Evolutionary conservation across 129 eudicot genomes (phyloP), one percentile per base, ranked within the genome.

Genomic region (Lonicera japonica): DNA sequence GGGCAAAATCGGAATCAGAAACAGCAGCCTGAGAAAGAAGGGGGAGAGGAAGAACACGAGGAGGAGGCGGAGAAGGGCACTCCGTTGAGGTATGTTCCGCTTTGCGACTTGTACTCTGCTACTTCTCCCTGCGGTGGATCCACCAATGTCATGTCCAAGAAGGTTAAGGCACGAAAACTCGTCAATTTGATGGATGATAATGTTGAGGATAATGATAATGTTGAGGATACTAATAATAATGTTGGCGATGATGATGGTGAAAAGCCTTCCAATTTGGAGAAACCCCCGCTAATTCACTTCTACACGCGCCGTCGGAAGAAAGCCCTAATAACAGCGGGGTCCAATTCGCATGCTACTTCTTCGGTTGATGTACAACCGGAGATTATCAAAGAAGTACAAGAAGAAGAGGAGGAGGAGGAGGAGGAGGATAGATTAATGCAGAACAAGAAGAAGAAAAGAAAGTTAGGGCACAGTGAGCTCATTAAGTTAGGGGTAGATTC

Each of bases 31-130:
- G n/a, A n/a, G n/a, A n/a, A n/a, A n/a, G n/a, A n/a, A n/a, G n/a
- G n/a, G n/a, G n/a, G n/a, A n/a, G n/a, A n/a, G 62, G 69, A 62
- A 54, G 68, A 40, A 58, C 34, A 76, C 14, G 76, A 68, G 14
- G 71, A 72, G 41, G 72, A 52, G 19, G 54, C 25, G 16, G 64
- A 23, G 36, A 38, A 57, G 51, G 57, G 62, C 8, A 69, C 78
- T 25, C 83, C 81, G 19, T 50, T 73, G 23, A 74, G 75, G 76
- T 83, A 78, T 76, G 69, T 86, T 2, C 83, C 95, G 7, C 82
- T 90, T 6, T 76, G 75, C 66, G 80, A 81, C 20, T 86, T 90
- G 6, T 90, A 90, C 87, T 86, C 95, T 57, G 85, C 87, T 10
- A 79, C 97, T 0, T 75, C 87, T 0, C 89, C 95, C 2, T 77